Evolutionary conservation across 176 grass and related monocot species (phyloP), one percentile per base, ranked within the genome.

Genomic region (Ensete glaucum): DNA sequence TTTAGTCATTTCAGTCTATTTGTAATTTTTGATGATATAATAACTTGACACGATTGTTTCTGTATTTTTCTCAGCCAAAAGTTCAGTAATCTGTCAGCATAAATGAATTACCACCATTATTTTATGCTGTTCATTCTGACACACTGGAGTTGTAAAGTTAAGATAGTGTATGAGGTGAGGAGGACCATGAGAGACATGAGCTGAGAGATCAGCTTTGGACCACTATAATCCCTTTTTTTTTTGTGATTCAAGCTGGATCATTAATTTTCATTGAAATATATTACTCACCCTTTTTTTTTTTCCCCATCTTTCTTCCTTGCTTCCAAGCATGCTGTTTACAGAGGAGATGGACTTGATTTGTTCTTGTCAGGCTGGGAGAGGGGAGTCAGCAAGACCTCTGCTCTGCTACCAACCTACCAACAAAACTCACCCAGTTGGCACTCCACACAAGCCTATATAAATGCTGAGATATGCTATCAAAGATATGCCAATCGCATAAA

Each of bases 291-390:
- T 8, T 19, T 60, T 21, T 21, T 19, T 17, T 58, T 17, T 59
- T 1, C 8, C 5, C 0, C 4, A 4, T 43, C 34, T 43, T 43
- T 43, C 34, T 43, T 43, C 34, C 34, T 43, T 43, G 34, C 34
- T 20, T 60, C 15, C 57, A 9, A n/a, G 13, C 9, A 7, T 19
- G 16, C 8, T 20, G 19, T 60, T 60, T 60, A 21, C n/a, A 60
- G n/a, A 60, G n/a, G 57, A 60, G 17, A n/a, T n/a, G 57, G 57
- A 60, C n/a, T 60, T 60, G 57, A 60, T 60, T 60, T 60, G 57
- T 60, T 60, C 57, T 19, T 60, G 57, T 60, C 56, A 3, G 16
- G 16, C 56, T 59, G 56, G 29, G 29, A 34, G 29, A 34, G 29
- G 3, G 29, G 13, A 58, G 0, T 16, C 57, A 60, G 57, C 57